Conservation (phyloP, 73 alveolate genomes). For the Tetrahymena borealis region DNA sequence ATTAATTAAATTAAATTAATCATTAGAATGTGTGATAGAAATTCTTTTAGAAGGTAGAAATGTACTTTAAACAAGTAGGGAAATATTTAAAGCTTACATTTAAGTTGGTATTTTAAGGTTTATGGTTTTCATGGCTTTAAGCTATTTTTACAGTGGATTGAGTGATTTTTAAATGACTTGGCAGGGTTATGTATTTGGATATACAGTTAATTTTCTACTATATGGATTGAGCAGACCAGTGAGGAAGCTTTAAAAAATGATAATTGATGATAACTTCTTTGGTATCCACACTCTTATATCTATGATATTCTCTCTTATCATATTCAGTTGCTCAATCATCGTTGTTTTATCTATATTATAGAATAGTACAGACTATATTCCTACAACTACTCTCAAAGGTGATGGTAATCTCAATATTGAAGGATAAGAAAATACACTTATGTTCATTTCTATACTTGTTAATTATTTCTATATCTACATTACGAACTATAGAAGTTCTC, state of each 20-base stretch:
- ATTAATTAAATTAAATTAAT: background rate
- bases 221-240: background rate
- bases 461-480: background rate
- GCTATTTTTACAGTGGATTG: background rate
- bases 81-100: slow-evolving; percentile 18
- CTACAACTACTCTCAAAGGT: background rate
- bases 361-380: background rate
- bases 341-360: background rate
- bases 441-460: background rate
- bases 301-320: background rate
- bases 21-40: slow-evolving; percentile 13
- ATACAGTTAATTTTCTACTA: background rate
- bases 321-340: background rate
- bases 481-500: background rate
- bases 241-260: background rate
- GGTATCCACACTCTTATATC: background rate
- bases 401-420: background rate
- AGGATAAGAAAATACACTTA: background rate
- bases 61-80: slow-evolving; percentile 15
- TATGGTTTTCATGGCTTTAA: slow-evolving; percentile 6
- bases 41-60: slow-evolving; percentile 32
- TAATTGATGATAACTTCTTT: background rate
- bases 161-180: background rate
- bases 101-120: slow-evolving; percentile 14
- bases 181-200: background rate